These are phyloP conservation scores for Fragaria vesca DNA, from an alignment of 306 rosid species.

Conservation along the genomic window DNA sequence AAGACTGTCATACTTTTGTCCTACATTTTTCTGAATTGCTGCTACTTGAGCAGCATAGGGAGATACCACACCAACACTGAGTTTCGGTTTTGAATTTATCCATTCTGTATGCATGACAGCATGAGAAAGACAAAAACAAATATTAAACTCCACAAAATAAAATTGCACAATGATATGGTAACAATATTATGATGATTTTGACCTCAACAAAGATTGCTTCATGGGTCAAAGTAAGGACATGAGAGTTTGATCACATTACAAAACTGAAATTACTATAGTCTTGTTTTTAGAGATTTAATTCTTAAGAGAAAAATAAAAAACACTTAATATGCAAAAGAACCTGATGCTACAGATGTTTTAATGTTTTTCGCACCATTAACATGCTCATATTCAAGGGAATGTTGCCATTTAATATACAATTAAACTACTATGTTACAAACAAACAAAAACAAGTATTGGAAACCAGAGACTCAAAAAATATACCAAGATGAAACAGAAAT, in stretches of 20 bases:
- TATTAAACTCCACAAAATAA: neutral
- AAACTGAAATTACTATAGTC: neutral
- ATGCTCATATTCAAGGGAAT: neutral
- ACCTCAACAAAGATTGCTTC: neutral
- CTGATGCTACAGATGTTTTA: too few species aligned
- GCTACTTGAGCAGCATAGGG: slow-evolving; percentile 65
- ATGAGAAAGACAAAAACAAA: neutral
- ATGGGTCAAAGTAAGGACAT: neutral
- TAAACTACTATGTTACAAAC: neutral
- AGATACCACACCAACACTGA: slow-evolving; percentile 53
- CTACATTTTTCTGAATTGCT: slow-evolving; percentile 43
- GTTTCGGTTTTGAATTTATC: slow-evolving; percentile 25
- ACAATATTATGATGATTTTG: neutral
- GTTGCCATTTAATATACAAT: neutral
- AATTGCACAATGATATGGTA: neutral
- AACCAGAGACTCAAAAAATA: neutral
- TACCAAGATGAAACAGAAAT: too few species aligned
- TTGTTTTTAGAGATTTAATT: neutral
- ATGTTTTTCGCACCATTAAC: too few species aligned
- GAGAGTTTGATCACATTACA: neutral
- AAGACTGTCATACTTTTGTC: slow-evolving; percentile 22
- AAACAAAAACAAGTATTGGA: too few species aligned
- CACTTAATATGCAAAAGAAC: too few species aligned
- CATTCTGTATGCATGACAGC: slow-evolving; percentile 28
- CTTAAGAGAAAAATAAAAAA: too few species aligned